Conservation (phyloP, 805 yeast species). For the Kregervanrija delftensis region DNA sequence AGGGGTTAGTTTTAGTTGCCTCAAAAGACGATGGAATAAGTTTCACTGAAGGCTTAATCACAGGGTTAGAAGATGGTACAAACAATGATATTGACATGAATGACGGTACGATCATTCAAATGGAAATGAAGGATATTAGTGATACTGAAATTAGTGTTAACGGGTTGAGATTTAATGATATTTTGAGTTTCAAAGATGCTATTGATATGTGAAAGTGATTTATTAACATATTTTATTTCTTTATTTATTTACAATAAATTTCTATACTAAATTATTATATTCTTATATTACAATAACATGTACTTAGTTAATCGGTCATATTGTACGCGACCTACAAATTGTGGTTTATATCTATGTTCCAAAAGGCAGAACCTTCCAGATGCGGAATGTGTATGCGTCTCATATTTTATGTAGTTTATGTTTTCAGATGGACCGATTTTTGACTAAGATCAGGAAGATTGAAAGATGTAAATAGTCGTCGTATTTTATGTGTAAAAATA, state of each 20-base stretch:
- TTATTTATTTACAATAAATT: neutral
- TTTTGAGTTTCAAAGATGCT: constrained; percentile 60
- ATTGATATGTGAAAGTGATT: constrained; percentile 27
- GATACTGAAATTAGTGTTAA: constrained; percentile 41
- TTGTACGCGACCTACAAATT: too few relatives aligned
- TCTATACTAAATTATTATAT: neutral
- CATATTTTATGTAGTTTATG: too few relatives aligned
- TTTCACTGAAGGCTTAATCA: neutral
- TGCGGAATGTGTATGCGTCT: too few relatives aligned
- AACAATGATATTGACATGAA: constrained; percentile 16
- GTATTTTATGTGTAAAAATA: too few relatives aligned
- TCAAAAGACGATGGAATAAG: constrained; percentile 16
- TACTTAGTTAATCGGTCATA: constrained; percentile 1
- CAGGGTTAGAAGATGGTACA: constrained; percentile 3
- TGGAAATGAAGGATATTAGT: constrained; percentile 11
- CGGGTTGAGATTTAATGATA: constrained; percentile 58
- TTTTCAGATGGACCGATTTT: too few relatives aligned
- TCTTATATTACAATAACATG: neutral
- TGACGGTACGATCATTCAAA: constrained; percentile 9
- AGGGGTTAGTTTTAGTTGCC: constrained; percentile 79
- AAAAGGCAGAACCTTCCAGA: too few relatives aligned
- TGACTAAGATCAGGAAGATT: too few relatives aligned
- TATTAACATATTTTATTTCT: neutral
- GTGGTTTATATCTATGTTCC: too few relatives aligned
- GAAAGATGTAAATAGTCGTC: too few relatives aligned